Base-by-base conservation (phyloP, 2,329 filamentous ascomycete species). In the Triangularia verruculosa region DNA sequence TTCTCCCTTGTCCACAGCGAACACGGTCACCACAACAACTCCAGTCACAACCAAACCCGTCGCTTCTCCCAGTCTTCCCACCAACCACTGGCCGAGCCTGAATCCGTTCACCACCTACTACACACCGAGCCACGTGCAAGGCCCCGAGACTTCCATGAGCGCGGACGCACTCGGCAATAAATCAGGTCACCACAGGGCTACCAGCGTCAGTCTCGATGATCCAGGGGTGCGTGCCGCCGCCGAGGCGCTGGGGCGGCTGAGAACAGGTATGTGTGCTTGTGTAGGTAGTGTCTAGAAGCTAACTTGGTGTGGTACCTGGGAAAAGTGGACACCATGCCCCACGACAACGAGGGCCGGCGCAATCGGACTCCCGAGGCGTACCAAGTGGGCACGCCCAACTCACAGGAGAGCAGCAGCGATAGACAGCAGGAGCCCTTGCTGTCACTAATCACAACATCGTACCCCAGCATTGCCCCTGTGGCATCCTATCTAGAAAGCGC, bases 401-500 rank as follows among this genome's bases (percentile, higher is more conserved):
- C 51, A 5, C 77, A 81, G 13, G 39, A 47, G 39, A 47, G 39
- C 39, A 5, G 12, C 34, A 20, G n/a, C 39, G 39, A 47, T n/a
- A 47, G 39, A 9, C 83, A 89, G 47, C 83, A 87, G 5, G 93
- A 97, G 75, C 95, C 93, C 0, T 82, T 97, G 5, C 81, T 98
- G 3, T 91, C 92, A 4, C 86, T 98, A 1, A 84, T 98, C 22
- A 96, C 93, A 0, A 93, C 92, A 2, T 91, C 91, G 1, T 93
- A 97, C 73, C 94, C 94, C 9, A 59, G 57, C 57, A 59, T 59
- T 17, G 57, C 57, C 0, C 82, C 96, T 66, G 84, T 97, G 15
- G 92, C 91, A 9, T 92, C 87, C 27, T 92, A 93, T 0, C 93
- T 96, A 70, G 92, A 91, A 69, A 88, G 89, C 59, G 94, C 93